Percentiles rank a stretch among this genome's conserved stretches.
Evolutionary conservation across 2,329 filamentous ascomycete genomes (phyloP).

Genomic region (Calonectria fujianensis): DNA sequence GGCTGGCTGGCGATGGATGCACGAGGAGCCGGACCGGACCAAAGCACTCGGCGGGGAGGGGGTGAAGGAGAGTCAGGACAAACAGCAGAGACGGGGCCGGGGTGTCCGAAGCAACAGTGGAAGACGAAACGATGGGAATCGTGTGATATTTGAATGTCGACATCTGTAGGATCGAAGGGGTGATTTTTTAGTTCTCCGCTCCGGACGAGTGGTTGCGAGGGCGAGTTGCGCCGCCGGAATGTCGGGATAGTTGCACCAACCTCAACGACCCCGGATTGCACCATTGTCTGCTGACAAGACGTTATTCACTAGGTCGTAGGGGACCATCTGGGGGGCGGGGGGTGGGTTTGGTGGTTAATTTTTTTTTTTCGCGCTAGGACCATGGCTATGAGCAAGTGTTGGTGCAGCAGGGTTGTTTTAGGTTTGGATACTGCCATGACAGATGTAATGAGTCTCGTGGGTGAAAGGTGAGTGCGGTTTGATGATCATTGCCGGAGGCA

Average conservation of each 20-base stretch:
- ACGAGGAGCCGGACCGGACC: conserved; percentile 35
- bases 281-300: conserved; percentile 56
- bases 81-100: conserved; percentile 33
- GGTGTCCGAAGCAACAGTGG: conserved; percentile 34
- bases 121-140: conserved; percentile 36
- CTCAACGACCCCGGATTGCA: conserved; percentile 55
- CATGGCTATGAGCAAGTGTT: not conserved
- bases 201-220: conserved; percentile 22
- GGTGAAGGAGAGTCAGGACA: conserved; percentile 19
- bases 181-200: conserved; percentile 44
- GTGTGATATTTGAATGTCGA: conserved; percentile 54
- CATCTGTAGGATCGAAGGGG: conserved; percentile 51
- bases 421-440: conserved; percentile 11
- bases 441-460: not conserved
- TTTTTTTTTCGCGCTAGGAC: conserved; percentile 35
- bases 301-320: conserved; percentile 51
- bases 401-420: conserved; percentile 15
- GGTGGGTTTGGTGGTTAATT: conserved; percentile 37
- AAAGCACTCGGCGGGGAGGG: conserved; percentile 20
- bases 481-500: conserved; percentile 32
- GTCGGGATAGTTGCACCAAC: conserved; percentile 42
- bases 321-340: conserved; percentile 17
- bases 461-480: conserved; percentile 5
- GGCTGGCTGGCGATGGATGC: conserved; percentile 29
- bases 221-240: conserved; percentile 39